A percentile compares a stretch with the other conserved stretches of the same genome.
phyloP scores from a whole-genome alignment of 2,329 filamentous ascomycete species.

The Paracoccidioides brasiliensis region DNA sequence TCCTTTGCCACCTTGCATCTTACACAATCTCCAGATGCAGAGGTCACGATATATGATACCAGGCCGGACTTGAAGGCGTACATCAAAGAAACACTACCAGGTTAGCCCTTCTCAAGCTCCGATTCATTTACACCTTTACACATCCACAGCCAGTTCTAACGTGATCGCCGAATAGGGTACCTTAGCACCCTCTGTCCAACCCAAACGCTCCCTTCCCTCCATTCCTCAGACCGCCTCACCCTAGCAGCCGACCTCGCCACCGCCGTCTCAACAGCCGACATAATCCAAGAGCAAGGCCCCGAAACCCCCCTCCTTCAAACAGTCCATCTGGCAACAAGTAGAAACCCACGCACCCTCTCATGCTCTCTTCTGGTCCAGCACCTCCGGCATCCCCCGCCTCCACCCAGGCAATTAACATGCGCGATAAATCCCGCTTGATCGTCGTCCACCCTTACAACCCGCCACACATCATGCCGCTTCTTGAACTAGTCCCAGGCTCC shows the following conservation, averaged over 20 bases:
- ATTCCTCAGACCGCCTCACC: slow-evolving; percentile 20
- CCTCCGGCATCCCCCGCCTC: slow-evolving; percentile 46
- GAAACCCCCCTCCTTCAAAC: slow-evolving; percentile 42
- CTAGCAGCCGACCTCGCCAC: slow-evolving; percentile 21
- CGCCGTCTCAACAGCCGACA: slow-evolving; percentile 36
- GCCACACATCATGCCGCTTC: slow-evolving; percentile 47
- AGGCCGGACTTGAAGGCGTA: slow-evolving; percentile 36
- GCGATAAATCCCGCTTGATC: slow-evolving; percentile 33
- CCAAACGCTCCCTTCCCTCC: slow-evolving; percentile 15
- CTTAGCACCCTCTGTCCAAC: not conserved
- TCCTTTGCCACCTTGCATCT: slow-evolving; percentile 45
- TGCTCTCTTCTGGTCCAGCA: slow-evolving; percentile 45
- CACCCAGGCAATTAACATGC: slow-evolving; percentile 33
- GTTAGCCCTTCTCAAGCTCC: slow-evolving; percentile 8
- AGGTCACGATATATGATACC: slow-evolving; percentile 39
- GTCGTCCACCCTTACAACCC: slow-evolving; percentile 51
- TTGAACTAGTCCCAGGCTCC: slow-evolving; percentile 44
- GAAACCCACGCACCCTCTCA: slow-evolving; percentile 31
- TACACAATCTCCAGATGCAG: slow-evolving; percentile 21
- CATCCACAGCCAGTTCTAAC: not conserved
- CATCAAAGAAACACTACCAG: slow-evolving; percentile 16
- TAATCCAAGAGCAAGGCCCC: slow-evolving; percentile 48
- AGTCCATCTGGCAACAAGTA: slow-evolving; percentile 39
- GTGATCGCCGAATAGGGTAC: slow-evolving; percentile 17
- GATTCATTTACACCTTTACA: no score